Base-by-base conservation (phyloP, 495 filamentous ascomycete genomes). In the Haplographium delicatum region DNA sequence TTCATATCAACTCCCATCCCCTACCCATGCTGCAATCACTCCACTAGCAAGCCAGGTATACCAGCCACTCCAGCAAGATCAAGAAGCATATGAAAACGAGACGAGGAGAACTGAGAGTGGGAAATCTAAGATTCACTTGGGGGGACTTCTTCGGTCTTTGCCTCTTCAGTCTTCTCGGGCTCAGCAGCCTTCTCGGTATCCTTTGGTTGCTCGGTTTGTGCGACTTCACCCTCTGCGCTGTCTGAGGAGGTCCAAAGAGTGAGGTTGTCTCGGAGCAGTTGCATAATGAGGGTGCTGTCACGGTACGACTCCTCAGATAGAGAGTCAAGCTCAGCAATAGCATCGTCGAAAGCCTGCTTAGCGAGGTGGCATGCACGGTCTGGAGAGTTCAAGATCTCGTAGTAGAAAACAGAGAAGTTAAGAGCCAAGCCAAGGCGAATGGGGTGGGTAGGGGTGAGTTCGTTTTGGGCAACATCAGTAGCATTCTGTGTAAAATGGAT, bases 371-470 rank as follows among this genome's bases (percentile, higher is more conserved):
- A 98, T 64, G 93, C 93, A 68, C 91, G 91, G 66, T 98, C 93
- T 39, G 93, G 93, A 10, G 93, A 95, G 84, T 97, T 98, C 60
- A 98, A 79, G 68, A 98, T 98, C 81, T 98, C 93, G 69, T 98
- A 98, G 83, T 98, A 98, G 78, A 98, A 98, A 59, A 98, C 93
- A 33, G 94, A 97, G 83, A 98, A 98, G 81, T 98, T 98, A 57
- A 98, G 82, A 54, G 93, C 93, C 58, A 98, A 87, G 66, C 93
- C 93, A 54, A 98, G 89, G 61, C 93, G 93, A 72, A 97, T 98
- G 53, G 93, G 93, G 78, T 98, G 93, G 56, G 93, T 98, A 28
- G 93, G 93, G 44, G 94, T 95, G 54, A 98, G 84, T 68, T 97
- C 93, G 56, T 88, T 95, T 74, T 94, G 86, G 52, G 93, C 93